A percentile compares a stretch with the other conserved stretches of the same genome.
Conservation (phyloP, 1,284 basidiomycete genomes). For the Rhodofomes roseus region DNA sequence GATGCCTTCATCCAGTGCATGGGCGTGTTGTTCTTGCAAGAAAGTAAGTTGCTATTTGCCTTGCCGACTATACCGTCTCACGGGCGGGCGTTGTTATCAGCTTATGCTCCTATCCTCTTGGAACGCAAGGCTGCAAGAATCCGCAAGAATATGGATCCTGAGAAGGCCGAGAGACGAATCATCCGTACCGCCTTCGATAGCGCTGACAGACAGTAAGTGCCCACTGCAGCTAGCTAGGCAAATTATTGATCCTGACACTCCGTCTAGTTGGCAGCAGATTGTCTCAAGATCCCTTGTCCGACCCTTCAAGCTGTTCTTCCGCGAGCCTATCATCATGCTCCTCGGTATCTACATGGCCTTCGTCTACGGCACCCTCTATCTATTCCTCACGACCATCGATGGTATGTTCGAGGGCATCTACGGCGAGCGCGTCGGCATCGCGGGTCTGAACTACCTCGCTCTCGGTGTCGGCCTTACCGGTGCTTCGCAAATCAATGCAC, state of each 20-base stretch:
- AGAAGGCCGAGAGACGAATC: constrained; percentile 22
- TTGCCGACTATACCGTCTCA: background rate
- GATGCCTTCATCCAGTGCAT: constrained; percentile 34
- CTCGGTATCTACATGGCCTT: constrained; percentile 48
- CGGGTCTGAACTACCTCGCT: constrained; percentile 61
- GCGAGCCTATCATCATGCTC: constrained; percentile 44
- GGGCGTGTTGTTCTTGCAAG: constrained; percentile 42
- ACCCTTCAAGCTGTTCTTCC: constrained; percentile 41
- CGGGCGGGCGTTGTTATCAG: constrained; percentile 15
- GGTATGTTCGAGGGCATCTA: constrained; percentile 55
- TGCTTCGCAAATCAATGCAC: constrained; percentile 58
- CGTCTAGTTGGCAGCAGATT: constrained; percentile 34
- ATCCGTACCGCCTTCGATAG: constrained; percentile 27
- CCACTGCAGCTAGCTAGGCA: background rate
- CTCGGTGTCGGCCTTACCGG: constrained; percentile 52
- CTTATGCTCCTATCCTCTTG: constrained; percentile 45
- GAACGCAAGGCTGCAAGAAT: constrained; percentile 39
- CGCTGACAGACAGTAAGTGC: constrained; percentile 27
- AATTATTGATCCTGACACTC: background rate
- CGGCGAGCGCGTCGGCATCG: constrained; percentile 46
- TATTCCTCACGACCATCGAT: constrained; percentile 65
- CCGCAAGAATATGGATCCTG: constrained; percentile 34
- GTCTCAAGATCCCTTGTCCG: constrained; percentile 37
- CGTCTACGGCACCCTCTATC: constrained; percentile 50
- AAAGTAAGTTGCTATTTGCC: constrained; percentile 31